Conservation (phyloP, 2,329 filamentous ascomycete species). For the Setomelanomma holmii region DNA sequence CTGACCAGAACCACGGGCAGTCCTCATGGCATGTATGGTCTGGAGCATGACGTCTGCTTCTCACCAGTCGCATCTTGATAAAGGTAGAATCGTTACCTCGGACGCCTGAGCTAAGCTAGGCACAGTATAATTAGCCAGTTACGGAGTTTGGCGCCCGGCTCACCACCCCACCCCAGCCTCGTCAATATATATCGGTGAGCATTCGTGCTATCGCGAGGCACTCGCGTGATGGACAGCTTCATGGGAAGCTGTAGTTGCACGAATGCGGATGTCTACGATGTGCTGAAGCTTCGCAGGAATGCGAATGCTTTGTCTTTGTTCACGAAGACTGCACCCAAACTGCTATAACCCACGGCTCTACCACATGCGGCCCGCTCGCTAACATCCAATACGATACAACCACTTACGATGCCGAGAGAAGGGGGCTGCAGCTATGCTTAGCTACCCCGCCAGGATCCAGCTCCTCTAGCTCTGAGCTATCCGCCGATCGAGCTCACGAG, state of each 20-base stretch:
- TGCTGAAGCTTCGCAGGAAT: neutral
- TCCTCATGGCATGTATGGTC: too few species aligned
- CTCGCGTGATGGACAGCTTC: neutral
- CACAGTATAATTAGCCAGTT: neutral
- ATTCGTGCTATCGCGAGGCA: neutral
- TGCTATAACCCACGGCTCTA: neutral
- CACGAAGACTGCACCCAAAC: neutral
- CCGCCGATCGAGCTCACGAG: neutral
- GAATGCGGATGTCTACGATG: neutral
- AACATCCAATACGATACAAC: neutral
- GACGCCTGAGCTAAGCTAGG: conserved; percentile 1
- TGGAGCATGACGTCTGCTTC: conserved; percentile 11
- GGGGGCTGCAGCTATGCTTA: conserved; percentile 4
- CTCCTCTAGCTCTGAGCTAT: neutral
- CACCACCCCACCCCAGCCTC: neutral
- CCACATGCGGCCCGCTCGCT: conserved; percentile 2
- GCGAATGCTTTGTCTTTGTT: conserved; percentile 1
- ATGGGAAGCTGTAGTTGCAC: neutral
- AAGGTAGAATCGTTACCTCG: conserved; percentile 3
- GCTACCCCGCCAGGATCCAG: conserved; percentile 10
- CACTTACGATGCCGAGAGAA: neutral
- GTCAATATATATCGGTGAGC: neutral
- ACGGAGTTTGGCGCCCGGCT: neutral
- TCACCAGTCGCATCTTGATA: conserved; percentile 9
- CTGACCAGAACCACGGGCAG: too few species aligned